Conservation (phyloP, 2,329 filamentous ascomycete genomes). For the Xylariaceae sp. region DNA sequence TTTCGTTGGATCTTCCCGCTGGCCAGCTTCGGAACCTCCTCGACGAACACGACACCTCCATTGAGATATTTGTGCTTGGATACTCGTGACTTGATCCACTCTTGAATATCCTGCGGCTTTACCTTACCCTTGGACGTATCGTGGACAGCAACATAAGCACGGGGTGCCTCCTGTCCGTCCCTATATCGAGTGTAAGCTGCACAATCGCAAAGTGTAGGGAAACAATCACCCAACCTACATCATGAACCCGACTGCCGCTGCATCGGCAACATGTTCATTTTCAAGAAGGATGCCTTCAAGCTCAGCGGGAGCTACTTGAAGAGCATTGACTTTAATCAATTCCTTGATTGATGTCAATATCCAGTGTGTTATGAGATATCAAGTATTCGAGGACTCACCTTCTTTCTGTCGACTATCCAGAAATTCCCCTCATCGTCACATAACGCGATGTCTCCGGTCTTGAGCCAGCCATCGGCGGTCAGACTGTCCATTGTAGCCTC, state of each 20-base stretch:
- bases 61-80: slow-evolving; percentile 1
- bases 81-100: slow-evolving; percentile 1
- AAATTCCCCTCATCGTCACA: too few relatives aligned
- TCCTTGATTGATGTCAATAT: too few relatives aligned
- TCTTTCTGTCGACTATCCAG: too few relatives aligned
- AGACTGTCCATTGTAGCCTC: too few relatives aligned
- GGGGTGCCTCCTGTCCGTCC: too few relatives aligned
- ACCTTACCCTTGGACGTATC: slow-evolving; percentile 1
- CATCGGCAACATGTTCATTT: background rate
- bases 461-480: too few relatives aligned
- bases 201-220: too few relatives aligned
- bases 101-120: slow-evolving; percentile 1
- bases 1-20: slow-evolving; percentile 1
- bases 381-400: too few relatives aligned
- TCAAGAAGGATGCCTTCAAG: slow-evolving; percentile 1
- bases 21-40: slow-evolving; percentile 1
- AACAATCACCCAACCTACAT: background rate
- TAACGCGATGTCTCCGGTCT: too few relatives aligned
- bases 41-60: slow-evolving; percentile 1
- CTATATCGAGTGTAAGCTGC: too few relatives aligned
- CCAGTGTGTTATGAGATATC: too few relatives aligned
- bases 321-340: too few relatives aligned
- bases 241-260: background rate
- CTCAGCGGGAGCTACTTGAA: slow-evolving; percentile 1
- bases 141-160: background rate